Evolutionary conservation across 208 protist species (phyloP), one percentile per base, ranked within the genome.

Genomic region (Kentomonas sorsogonicus): DNA sequence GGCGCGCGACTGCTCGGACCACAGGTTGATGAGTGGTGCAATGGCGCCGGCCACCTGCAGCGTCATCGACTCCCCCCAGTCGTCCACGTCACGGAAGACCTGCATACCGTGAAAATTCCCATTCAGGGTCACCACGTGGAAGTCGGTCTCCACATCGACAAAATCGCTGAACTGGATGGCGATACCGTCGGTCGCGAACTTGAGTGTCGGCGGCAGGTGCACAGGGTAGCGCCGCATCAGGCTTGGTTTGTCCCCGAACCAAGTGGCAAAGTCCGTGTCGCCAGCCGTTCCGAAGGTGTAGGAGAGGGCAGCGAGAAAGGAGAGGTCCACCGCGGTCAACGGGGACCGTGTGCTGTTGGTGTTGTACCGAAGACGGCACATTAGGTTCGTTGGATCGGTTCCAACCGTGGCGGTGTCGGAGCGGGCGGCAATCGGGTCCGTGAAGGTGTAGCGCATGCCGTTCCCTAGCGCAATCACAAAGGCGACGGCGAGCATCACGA

Each of bases 81-180:
- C 74, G 53, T 95, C 85, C 6, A 92, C 11, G 48, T 79, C 70
- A 13, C 85, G 79, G 51, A 92, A 86, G 23, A 92, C 13, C n/a
- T 78, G 66, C 20, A 91, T 39, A 4, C 84, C 88, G n/a, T 74
- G 61, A 60, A 60, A 85, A 64, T 95, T 92, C 18, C 72, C 71
- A 48, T 91, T 90, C 50, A 95, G 72, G 20, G 83, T 92, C 47
- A 95, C 80, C 64, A 95, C 72, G 63, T 92, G 85, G 51, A 74
- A 91, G 39, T 81, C 72, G 36, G 31, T 80, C 22, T 63, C 71
- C 18, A 85, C 41, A 60, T 95, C 85, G 0, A 83, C 72, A 53
- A 86, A 95, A 53, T 91, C 77, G 13, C 75, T 86, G 64, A 91
- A 95, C 23, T 60, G 73, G 27, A 95, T 73, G 55, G 61, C 44